A percentile compares a stretch with the other conserved stretches of the same genome.
phyloP scores from a whole-genome alignment of 2,329 filamentous ascomycete genomes.

The Tothia fuscella region DNA sequence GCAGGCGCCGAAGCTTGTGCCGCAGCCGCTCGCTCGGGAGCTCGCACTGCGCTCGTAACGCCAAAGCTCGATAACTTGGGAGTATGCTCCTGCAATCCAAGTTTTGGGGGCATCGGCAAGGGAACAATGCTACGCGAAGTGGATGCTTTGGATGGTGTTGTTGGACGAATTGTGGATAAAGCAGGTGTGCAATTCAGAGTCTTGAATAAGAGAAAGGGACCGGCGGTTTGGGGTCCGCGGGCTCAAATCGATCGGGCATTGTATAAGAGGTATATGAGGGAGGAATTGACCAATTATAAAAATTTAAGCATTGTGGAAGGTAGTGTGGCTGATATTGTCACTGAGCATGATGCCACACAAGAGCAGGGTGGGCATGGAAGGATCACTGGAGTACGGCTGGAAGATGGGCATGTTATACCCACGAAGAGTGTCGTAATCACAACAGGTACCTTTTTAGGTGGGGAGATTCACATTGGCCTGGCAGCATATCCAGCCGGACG shows the following conservation, averaged over 20 bases:
- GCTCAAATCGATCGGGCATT: conserved; percentile 89
- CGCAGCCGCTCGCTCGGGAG: conserved; percentile 78
- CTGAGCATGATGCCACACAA: conserved; percentile 41
- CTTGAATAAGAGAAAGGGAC: conserved; percentile 79
- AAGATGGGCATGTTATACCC: conserved; percentile 73
- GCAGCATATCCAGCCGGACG: conserved; percentile 75
- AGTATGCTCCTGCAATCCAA: conserved; percentile 93
- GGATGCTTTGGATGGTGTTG: conserved; percentile 84
- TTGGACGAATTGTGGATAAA: conserved; percentile 81
- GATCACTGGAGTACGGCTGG: conserved; percentile 75
- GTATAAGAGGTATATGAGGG: conserved; percentile 83
- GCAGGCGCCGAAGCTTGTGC: conserved; percentile 89
- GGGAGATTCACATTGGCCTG: conserved; percentile 87
- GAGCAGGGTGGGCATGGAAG: conserved; percentile 48
- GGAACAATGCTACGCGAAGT: conserved; percentile 92
- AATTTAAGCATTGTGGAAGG: conserved; percentile 73
- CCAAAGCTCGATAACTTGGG: conserved; percentile 81
- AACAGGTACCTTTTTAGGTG: conserved; percentile 88
- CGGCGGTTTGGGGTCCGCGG: conserved; percentile 91
- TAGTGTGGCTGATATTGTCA: conserved; percentile 84
- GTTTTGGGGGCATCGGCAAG: conserved; percentile 96
- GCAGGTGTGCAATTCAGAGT: conserved; percentile 89
- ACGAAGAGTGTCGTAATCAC: conserved; percentile 83
- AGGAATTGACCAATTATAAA: conserved; percentile 66
- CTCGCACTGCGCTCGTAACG: conserved; percentile 79